Base-by-base conservation (phyloP, 1,284 basidiomycete genomes). In the Cutaneotrichosporon daszewskae region DNA sequence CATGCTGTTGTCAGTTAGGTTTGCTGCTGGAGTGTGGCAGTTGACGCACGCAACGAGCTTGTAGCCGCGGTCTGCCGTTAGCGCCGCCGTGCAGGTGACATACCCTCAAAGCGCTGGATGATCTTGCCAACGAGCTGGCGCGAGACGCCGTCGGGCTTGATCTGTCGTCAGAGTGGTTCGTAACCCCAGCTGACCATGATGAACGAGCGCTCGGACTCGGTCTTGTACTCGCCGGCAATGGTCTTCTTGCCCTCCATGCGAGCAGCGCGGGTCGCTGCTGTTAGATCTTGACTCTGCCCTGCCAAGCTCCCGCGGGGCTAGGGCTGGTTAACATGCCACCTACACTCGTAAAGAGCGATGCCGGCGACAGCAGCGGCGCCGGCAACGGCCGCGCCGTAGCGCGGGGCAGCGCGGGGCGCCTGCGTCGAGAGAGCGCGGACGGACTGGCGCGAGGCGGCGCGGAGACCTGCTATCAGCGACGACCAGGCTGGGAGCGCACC, bases 201-300 rank as follows among this genome's bases (percentile, higher is more conserved):
- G 54, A 72, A 74, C 39, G 69, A 71, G 43, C 68, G 59, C 60
- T 74, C 72, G 26, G 62, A 56, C 31, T 57, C 58, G 27, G 71
- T 74, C 22, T 68, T 65, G 56, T 71, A 66, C 57, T 72, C 69
- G 32, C 73, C 73, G n/a, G 72, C 50, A 43, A 73, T 71, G 47
- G 71, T 72, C 58, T 64, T 66, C 32, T 64, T 49, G 33, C 68
- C 70, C 49, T 73, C 72, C 43, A 72, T 64, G 40, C 55, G 38
- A 29, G 55, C 36, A 13, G 48, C 37, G 38, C 55, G 48, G 38
- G 43, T 37, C 36, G 41, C 56, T 60, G 39, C n/a, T n/a, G 25
- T 36, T 24, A 44, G 32, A 12, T 39, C 14, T 28, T 28, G 14
- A n/a, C n/a, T n/a, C n/a, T n/a, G n/a, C n/a, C n/a, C n/a, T n/a